phyloP scores from a whole-genome alignment of 257 asterid genomes.

The Eucommia ulmoides region DNA sequence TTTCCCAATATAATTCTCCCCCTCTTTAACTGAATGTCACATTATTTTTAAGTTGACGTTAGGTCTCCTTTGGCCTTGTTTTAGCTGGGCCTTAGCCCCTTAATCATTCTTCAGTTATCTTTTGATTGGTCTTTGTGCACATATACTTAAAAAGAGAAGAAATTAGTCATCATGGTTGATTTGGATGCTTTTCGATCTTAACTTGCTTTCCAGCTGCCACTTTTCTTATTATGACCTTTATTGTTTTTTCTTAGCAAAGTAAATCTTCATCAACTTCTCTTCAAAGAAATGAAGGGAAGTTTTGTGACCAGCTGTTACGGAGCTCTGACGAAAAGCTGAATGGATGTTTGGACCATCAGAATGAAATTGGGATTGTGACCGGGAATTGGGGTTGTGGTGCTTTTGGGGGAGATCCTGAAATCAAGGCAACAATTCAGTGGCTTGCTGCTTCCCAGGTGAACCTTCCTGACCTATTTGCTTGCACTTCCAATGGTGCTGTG shows the following conservation, averaged over 20 bases:
- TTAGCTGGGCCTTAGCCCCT: too few species aligned
- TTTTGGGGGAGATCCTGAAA: constrained; percentile 85
- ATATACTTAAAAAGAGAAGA: too few species aligned
- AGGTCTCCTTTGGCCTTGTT: too few species aligned
- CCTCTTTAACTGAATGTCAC: too few species aligned
- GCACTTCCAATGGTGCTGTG: background rate
- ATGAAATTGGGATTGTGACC: constrained; percentile 57
- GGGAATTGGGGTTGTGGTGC: constrained; percentile 99
- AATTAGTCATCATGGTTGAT: background rate
- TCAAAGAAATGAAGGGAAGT: constrained; percentile 8
- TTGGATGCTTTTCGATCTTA: constrained; percentile 2
- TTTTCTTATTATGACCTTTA: background rate
- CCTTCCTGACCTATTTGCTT: background rate
- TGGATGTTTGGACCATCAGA: constrained; percentile 6
- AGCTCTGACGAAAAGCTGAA: constrained; percentile 1
- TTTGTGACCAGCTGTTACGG: constrained; percentile 5
- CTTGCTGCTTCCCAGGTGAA: constrained; percentile 78
- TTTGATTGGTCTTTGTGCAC: too few species aligned
- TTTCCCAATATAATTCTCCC: background rate
- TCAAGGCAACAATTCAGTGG: constrained; percentile 80
- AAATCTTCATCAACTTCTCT: constrained; percentile 19
- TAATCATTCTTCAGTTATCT: too few species aligned
- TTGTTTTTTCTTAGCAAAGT: constrained; percentile 6
- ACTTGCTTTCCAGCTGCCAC: too few species aligned
- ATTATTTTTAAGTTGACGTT: too few species aligned